Evolutionary conservation across 371 early-diverging fungal genomes (phyloP).

Genomic region (Choanephora cucurbitarum): DNA sequence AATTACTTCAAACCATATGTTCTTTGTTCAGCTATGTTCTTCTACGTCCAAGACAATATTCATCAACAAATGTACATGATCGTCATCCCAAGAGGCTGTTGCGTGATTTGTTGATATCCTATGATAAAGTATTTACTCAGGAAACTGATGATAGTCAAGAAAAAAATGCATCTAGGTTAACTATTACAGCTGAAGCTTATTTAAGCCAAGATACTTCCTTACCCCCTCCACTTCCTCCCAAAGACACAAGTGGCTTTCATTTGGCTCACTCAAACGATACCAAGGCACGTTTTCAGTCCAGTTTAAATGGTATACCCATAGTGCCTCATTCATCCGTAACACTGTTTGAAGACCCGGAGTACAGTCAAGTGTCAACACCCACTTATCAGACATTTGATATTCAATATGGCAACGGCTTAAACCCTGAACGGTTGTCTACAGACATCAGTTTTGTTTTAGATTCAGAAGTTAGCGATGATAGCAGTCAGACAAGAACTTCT

Average conservation of each 20-base stretch:
- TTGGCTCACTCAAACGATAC: no score
- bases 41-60: slow-evolving; percentile 45
- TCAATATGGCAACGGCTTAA: neutral
- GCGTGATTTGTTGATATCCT: slow-evolving; percentile 47
- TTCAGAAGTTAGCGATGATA: slow-evolving; percentile 5
- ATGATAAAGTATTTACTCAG: slow-evolving; percentile 21
- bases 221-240: neutral
- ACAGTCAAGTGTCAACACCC: slow-evolving; percentile 1
- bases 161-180: slow-evolving; percentile 9
- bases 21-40: slow-evolving; percentile 47
- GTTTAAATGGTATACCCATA: slow-evolving; percentile 2
- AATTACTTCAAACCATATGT: slow-evolving; percentile 12
- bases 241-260: neutral
- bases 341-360: slow-evolving; percentile 26
- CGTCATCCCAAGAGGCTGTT: slow-evolving; percentile 52
- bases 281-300: neutral
- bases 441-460: slow-evolving; percentile 7
- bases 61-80: slow-evolving; percentile 48
- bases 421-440: neutral
- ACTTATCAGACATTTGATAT: neutral
- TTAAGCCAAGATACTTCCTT: neutral
- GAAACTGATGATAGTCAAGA: slow-evolving; percentile 18
- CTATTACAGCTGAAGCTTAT: slow-evolving; percentile 20
- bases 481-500: slow-evolving; percentile 5
- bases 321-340: slow-evolving; percentile 7